Evolutionary conservation across 352 stramenopile species (phyloP), one percentile per base, ranked within the genome.

Genomic region (Globisporangium nagaii): DNA sequence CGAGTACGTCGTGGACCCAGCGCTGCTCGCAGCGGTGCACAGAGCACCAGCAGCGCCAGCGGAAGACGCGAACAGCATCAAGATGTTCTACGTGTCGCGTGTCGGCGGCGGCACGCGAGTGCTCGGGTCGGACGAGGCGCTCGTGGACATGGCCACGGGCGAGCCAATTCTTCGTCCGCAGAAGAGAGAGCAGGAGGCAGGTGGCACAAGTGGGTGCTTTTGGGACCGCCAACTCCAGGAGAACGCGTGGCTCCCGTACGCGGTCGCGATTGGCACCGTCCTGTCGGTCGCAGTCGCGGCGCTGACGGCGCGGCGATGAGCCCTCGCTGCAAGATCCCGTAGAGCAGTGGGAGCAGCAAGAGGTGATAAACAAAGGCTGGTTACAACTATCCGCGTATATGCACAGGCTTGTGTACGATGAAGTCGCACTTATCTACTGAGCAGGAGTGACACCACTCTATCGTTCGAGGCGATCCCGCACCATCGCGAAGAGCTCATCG

Each of bases 71-170:
- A 53, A 68, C 37, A 65, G 65, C 41, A 64, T 90, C 31, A 84
- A 88, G 58, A 83, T 83, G 76, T 68, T 87, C 30, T 88, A 87
- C 50, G 70, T 90, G 15, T 80, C 76, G 58, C 65, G 67, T 12
- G 80, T 90, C 3, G 80, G 77, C 25, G 67, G 70, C 17, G 77
- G 80, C 7, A 69, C 75, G 3, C 53, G 53, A 28, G 70, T 83
- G 22, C 54, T 87, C n/a, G 30, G 62, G 0, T 9, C 42, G 0
- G 44, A 69, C 2, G 67, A 84, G 37, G 64, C 77, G 9, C 66
- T 90, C 15, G 57, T 88, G 13, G 73, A 90, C 36, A n/a, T 53
- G 4, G 42, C 40, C 19, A 81, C 75, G 6, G 77, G 77, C 3
- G 51, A 76, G 8, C 75, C 73, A 0, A 42, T 70, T 22, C 65